phyloP scores from a whole-genome alignment of 2,329 filamentous ascomycete genomes.

The Emergomyces africanus region DNA sequence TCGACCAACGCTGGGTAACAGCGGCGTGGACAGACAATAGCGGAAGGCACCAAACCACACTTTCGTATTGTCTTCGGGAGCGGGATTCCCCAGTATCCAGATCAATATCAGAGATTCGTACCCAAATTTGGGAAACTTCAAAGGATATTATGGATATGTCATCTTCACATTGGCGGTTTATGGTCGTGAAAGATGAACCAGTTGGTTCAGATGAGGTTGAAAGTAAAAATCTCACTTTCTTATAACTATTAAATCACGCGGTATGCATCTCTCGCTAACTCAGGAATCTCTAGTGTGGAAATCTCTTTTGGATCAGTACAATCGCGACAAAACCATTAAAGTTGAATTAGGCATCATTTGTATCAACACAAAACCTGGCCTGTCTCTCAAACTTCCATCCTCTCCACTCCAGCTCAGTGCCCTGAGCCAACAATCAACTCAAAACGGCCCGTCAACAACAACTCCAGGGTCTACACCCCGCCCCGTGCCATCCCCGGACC shows the following conservation, averaged over 20 bases:
- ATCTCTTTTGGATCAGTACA: slow-evolving; percentile 25
- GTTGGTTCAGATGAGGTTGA: slow-evolving; percentile 41
- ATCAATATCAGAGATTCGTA: slow-evolving; percentile 37
- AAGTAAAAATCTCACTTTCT: slow-evolving; percentile 18
- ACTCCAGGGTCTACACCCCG: slow-evolving; percentile 29
- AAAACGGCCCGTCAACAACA: slow-evolving; percentile 8
- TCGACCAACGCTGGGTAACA: slow-evolving; percentile 45
- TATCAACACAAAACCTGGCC: slow-evolving; percentile 23
- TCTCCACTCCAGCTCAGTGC: slow-evolving; percentile 21
- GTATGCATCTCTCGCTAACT: slow-evolving; percentile 11
- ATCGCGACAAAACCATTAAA: slow-evolving; percentile 21
- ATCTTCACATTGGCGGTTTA: slow-evolving; percentile 43
- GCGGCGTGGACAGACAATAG: slow-evolving; percentile 48
- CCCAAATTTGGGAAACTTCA: slow-evolving; percentile 46
- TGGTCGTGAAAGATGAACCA: slow-evolving; percentile 40
- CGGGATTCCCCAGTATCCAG: slow-evolving; percentile 19
- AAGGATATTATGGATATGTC: slow-evolving; percentile 41
- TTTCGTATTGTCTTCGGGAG: slow-evolving; percentile 42
- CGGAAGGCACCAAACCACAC: slow-evolving; percentile 40
- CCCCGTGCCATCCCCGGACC: slow-evolving; percentile 30
- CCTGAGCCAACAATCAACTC: slow-evolving; percentile 17
- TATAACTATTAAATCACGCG: background rate
- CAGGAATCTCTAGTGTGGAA: slow-evolving; percentile 22
- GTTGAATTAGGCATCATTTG: slow-evolving; percentile 26
- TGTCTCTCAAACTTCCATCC: slow-evolving; percentile 22